A percentile compares a stretch with the other conserved stretches of the same genome.
Evolutionary conservation across 2,329 filamentous ascomycete genomes (phyloP).

Genomic region (Claviceps fusiformis): DNA sequence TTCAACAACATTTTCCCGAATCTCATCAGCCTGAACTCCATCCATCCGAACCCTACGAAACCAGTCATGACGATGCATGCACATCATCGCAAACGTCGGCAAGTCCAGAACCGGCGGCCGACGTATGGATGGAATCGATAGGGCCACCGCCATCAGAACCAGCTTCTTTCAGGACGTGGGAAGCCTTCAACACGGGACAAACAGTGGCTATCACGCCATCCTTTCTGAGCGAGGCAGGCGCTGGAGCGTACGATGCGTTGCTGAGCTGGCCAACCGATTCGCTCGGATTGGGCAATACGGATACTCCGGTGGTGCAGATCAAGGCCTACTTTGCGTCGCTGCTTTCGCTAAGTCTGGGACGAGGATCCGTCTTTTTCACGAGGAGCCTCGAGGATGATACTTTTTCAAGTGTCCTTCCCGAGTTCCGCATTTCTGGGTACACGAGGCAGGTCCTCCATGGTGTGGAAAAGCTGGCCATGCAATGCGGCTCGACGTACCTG

Average conservation of each 20-base stretch:
- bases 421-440: slow-evolving; percentile 42
- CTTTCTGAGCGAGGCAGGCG: slow-evolving; percentile 57
- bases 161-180: slow-evolving; percentile 52
- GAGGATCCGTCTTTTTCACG: slow-evolving; percentile 57
- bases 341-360: slow-evolving; percentile 52
- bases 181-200: slow-evolving; percentile 41
- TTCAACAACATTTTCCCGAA: background rate
- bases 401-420: slow-evolving; percentile 36
- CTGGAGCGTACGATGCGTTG: slow-evolving; percentile 51
- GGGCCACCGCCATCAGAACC: slow-evolving; percentile 11
- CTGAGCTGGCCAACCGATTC: slow-evolving; percentile 29
- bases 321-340: slow-evolving; percentile 42
- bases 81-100: slow-evolving; percentile 1
- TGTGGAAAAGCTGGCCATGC: slow-evolving; percentile 31
- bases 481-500: slow-evolving; percentile 33
- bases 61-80: background rate
- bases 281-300: slow-evolving; percentile 22
- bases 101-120: slow-evolving; percentile 7
- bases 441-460: slow-evolving; percentile 34
- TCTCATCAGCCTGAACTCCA: background rate
- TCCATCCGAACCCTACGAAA: background rate
- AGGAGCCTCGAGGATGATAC: slow-evolving; percentile 39
- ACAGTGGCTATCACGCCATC: slow-evolving; percentile 25
- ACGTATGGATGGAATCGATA: slow-evolving; percentile 34
- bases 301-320: slow-evolving; percentile 31